Base-by-base conservation (phyloP, 2,329 filamentous ascomycete genomes). In the Ceratocystis smalleyi region DNA sequence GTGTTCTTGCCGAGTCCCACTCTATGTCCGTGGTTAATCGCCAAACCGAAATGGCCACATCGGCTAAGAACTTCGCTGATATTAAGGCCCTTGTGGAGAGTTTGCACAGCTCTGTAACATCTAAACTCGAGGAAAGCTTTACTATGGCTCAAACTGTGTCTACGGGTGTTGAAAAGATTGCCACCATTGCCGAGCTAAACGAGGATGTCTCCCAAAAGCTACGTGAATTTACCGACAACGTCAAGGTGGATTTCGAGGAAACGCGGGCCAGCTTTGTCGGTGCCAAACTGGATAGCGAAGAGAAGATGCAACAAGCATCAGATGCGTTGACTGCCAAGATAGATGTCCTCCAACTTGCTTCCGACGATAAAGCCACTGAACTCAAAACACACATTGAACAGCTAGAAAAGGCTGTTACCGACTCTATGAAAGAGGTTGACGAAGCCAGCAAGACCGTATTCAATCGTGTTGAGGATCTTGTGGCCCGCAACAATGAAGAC, bases 371-470 rank as follows among this genome's bases (percentile, higher is more conserved):
- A 15, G 62, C 32, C 62, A 40, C 22, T 67, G 94, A 97, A 69
- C 82, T 97, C 66, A 92, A 89, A 73, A 77, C 89, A 7, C 83
- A 95, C 0, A 86, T 96, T 65, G 91, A 95, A 69, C 91, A 89
- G 0, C 85, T 96, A 59, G 89, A 90, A 6, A 83, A 84, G 43
- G 86, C 85, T 5, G 84, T 96, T 63, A 88, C 86, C 10, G 89
- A 95, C 63, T 87, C 88, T 0, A 82, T 91, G 65, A 89, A 95
- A 71, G 92, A 91, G 74, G 87, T 92, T 81, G 85, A 89, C 64
- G 86, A 90, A 70, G 90, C 94, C 55, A 92, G 89, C 6, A 89
- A 89, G 75, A 91, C 88, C 0, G 89, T 96, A 35, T 92, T 95
- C 69, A 83, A 81, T 62, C 86, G 87, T 68, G 87, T 96, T 15